Conservation (phyloP, 2,329 filamentous ascomycete species). For the Dactylellina leptospora region DNA sequence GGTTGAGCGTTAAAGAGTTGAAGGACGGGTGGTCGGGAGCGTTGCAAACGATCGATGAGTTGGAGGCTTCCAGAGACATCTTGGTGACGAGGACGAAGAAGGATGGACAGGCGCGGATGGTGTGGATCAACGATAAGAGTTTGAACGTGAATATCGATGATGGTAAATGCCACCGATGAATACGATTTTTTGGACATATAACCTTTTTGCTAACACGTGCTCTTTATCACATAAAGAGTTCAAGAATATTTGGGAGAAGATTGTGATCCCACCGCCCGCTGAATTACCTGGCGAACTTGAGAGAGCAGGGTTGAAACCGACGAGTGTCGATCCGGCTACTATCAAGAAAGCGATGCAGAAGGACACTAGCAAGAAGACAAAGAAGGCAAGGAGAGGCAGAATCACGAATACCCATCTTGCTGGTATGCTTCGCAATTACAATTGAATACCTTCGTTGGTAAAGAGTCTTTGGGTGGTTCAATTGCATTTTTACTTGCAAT, state of each 20-base stretch:
- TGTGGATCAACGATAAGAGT: constrained; percentile 87
- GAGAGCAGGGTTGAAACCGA: constrained; percentile 81
- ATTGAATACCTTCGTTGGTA: too few relatives aligned
- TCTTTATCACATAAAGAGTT: constrained; percentile 70
- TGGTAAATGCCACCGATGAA: constrained; percentile 8
- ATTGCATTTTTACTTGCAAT: too few relatives aligned
- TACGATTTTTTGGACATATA: neutral
- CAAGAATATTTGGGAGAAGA: constrained; percentile 80
- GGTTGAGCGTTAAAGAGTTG: constrained; percentile 84
- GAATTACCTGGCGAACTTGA: constrained; percentile 80
- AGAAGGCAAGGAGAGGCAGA: constrained; percentile 54
- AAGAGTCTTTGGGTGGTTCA: too few relatives aligned
- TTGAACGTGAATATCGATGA: constrained; percentile 77
- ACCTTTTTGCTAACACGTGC: constrained; percentile 11
- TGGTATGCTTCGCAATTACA: constrained; percentile 51
- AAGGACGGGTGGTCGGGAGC: constrained; percentile 96
- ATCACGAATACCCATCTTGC: constrained; percentile 55
- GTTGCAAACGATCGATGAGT: constrained; percentile 76
- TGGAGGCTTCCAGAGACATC: constrained; percentile 81
- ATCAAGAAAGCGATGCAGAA: constrained; percentile 63
- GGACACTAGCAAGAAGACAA: constrained; percentile 47
- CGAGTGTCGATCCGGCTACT: constrained; percentile 77
- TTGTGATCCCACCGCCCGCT: constrained; percentile 76
- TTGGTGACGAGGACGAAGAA: constrained; percentile 91
- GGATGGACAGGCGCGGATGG: constrained; percentile 82